phyloP scores from a whole-genome alignment of 1,284 basidiomycete genomes.

The Leccinum proximum region DNA sequence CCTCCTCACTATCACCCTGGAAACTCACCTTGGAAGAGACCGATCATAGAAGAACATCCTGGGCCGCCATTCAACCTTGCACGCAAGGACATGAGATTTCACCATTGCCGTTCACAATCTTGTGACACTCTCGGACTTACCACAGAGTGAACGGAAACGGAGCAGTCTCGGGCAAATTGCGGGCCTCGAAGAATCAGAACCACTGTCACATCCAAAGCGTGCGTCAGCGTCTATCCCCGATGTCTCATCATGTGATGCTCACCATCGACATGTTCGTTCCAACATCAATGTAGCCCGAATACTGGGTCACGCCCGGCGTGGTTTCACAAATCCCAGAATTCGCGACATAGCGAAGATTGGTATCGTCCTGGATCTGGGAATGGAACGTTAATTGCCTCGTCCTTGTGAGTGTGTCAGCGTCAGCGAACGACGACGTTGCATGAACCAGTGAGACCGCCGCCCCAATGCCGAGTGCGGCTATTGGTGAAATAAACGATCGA shows the following conservation, averaged over 20 bases:
- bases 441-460: not conserved
- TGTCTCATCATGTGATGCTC: conserved; percentile 10
- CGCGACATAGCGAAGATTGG: conserved; percentile 47
- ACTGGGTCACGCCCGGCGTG: conserved; percentile 62
- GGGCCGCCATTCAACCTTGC: conserved; percentile 36
- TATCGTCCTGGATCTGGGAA: conserved; percentile 19
- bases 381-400: conserved; percentile 17
- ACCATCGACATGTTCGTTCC: conserved; percentile 62
- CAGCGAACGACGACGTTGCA: not conserved
- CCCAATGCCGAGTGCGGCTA: not conserved
- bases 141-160: conserved; percentile 67
- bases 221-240: conserved; percentile 4
- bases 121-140: conserved; percentile 31
- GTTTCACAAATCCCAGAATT: conserved; percentile 75
- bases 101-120: not conserved
- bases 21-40: conserved; percentile 38
- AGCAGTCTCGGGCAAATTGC: conserved; percentile 55
- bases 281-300: conserved; percentile 66
- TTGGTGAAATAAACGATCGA: not conserved
- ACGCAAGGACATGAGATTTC: conserved; percentile 22
- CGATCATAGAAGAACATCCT: conserved; percentile 42
- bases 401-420: not conserved
- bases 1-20: not conserved
- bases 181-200: conserved; percentile 74
- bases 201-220: conserved; percentile 36